phyloP scores from a whole-genome alignment of 352 stramenopile genomes.

The Pythium rishiriense region DNA sequence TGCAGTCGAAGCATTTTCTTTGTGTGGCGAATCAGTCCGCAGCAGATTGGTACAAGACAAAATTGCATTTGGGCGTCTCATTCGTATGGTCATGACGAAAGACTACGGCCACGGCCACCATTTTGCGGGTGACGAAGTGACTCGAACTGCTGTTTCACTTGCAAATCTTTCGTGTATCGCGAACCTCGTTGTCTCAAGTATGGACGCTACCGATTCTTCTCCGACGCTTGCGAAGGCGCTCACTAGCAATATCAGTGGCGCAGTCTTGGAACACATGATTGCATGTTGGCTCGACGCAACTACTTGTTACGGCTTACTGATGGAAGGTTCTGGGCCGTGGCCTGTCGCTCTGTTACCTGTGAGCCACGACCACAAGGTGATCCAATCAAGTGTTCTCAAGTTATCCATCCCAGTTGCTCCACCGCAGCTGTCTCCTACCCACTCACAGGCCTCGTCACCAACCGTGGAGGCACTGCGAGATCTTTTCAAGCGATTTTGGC shows the following conservation, averaged over 20 bases:
- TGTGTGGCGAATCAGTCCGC: constrained; percentile 55
- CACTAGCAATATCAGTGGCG: constrained; percentile 41
- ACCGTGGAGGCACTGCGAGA: constrained; percentile 23
- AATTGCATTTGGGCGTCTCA: constrained; percentile 60
- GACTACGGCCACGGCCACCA: constrained; percentile 70
- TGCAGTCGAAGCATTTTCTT: constrained; percentile 62
- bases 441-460: constrained; percentile 18
- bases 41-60: constrained; percentile 72
- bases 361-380: constrained; percentile 22
- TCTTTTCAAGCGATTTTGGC: constrained; percentile 64
- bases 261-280: constrained; percentile 11
- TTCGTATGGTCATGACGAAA: constrained; percentile 54
- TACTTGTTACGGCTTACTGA: constrained; percentile 23
- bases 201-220: constrained; percentile 29
- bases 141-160: constrained; percentile 49
- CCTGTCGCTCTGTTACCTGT: constrained; percentile 12
- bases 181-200: constrained; percentile 50
- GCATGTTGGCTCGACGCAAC: constrained; percentile 28
- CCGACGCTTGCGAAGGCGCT: constrained; percentile 59
- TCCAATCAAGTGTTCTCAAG: constrained; percentile 27
- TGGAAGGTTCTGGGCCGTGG: constrained; percentile 26
- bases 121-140: constrained; percentile 56
- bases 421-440: constrained; percentile 15
- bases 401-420: constrained; percentile 19
- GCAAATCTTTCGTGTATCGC: constrained; percentile 66